Evolutionary conservation across 139 green algal species (phyloP), one percentile per base, ranked within the genome.

Genomic region (Marvania coccoides): DNA sequence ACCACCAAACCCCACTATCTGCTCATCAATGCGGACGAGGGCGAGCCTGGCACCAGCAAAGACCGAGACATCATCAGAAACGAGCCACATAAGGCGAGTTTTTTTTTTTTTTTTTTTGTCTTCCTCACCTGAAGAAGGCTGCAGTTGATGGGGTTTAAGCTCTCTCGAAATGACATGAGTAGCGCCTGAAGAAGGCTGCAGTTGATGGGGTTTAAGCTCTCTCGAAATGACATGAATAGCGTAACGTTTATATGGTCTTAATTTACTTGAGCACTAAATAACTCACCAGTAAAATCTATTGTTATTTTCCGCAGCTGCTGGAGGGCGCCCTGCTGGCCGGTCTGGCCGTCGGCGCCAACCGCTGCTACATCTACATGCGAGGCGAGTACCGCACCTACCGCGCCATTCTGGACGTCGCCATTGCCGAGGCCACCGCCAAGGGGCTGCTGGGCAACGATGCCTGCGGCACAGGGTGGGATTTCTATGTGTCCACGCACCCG

Each of bases 321-420:
- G 92, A 99, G 81, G 94, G 94, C 42, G 97, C 91, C 78, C 75
- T 99, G 30, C 90, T 99, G 39, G 94, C 93, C 0, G 93, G 93
- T 42, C 72, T 71, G 6, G 88, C 62, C 63, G 96, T 98, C 92
- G 76, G 91, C 38, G 93, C 93, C 15, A 75, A 90, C 6, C 84
- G 80, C 1, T 85, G 80, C 6, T 98, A 97, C 83, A 97, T 99
- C 55, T 98, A 98, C 79, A 92, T 99, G 75, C 65, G 71, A 29
- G 94, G 94, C 19, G 94, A 99, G 81, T 99, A 95, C 81, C 87
- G 96, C 15, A 88, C 94, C 53, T 93, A 99, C 85, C 85, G 94
- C 55, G 48, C 81, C 30, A 83, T 84, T 2, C 55, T 96, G 58
- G 65, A 88, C 78, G 75, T 77, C 10, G 90, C 90, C 28, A 81